A percentile compares a stretch with the other conserved stretches of the same genome.
Conservation (phyloP, 495 filamentous ascomycete genomes). For the Talaromyces trachyspermus region DNA sequence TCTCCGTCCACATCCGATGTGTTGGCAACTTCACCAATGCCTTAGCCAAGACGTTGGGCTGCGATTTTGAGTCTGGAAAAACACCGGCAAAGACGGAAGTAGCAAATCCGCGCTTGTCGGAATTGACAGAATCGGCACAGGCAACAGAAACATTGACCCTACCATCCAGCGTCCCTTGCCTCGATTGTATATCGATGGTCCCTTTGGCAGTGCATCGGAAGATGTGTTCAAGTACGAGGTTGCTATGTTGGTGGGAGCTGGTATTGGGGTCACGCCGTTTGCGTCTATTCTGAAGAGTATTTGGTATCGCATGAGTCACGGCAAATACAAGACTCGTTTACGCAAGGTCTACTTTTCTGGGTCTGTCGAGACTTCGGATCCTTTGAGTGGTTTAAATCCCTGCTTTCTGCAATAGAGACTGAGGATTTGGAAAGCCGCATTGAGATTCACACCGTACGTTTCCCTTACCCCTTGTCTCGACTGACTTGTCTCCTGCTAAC, state of each 20-base stretch:
- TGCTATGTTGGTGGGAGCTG: constrained; percentile 82
- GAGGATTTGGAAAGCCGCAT: constrained; percentile 75
- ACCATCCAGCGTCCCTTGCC: constrained; percentile 63
- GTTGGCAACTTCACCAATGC: constrained; percentile 61
- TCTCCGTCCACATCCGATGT: constrained; percentile 70
- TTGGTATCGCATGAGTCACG: constrained; percentile 82
- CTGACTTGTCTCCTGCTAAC: background rate
- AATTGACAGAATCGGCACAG: constrained; percentile 47
- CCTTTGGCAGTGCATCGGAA: constrained; percentile 70
- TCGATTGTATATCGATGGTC: constrained; percentile 69
- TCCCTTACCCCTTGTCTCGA: background rate
- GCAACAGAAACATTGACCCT: constrained; percentile 50
- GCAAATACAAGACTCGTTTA: constrained; percentile 63
- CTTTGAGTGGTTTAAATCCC: constrained; percentile 76
- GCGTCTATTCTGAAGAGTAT: constrained; percentile 79
- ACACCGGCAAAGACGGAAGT: constrained; percentile 19
- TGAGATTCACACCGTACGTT: constrained; percentile 54
- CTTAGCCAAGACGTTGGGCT: constrained; percentile 59
- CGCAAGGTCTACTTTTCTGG: constrained; percentile 85
- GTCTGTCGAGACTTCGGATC: constrained; percentile 71
- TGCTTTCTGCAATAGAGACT: constrained; percentile 72
- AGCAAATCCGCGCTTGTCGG: constrained; percentile 45
- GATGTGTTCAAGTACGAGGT: constrained; percentile 81
- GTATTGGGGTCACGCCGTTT: constrained; percentile 88
- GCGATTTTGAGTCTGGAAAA: constrained; percentile 46